Evolutionary conservation across 1,284 basidiomycete genomes (phyloP), one percentile per base, ranked within the genome.

Genomic region (Ceratobasidium sp.): DNA sequence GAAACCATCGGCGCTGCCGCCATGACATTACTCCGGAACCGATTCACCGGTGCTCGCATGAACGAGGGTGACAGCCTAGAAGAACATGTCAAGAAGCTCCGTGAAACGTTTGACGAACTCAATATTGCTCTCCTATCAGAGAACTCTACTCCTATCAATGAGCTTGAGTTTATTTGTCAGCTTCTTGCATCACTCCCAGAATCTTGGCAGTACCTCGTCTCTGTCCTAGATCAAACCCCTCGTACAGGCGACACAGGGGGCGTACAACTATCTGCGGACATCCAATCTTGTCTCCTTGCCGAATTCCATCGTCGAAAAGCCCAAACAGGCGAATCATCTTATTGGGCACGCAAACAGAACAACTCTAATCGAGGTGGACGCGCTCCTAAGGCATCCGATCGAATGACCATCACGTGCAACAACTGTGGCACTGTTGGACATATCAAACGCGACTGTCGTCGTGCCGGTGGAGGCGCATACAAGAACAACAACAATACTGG

Each of bases 1-100:
- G 41, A 66, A 48, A 8, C 48, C 15, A 51, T 66, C 27, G 47
- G 63, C 15, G 17, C 63, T 27, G 63, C 24, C 9, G 47, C 63
- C 27, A 66, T 66, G 63, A 66, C 48, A 2, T 24, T 66, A 33
- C 63, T 66, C 7, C 63, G 47, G 3, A 63, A 63, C 44, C 11
- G 19, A 22, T 63, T 63, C 24, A 47, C 60, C 15, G 44, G 44
- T 3, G n/a, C 47, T 17, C 41, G 60, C 41, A 63, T 63, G 60
- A 3, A 9, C 2, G 60, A 63, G 29, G 19, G 41, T 4, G 41
- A 63, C 11, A 24, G 47, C 19, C 36, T 63, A 2, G 41, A 63
- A 48, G 60, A 48, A 3, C 60, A 63, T 44, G 47, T 63, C 24
- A 63, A 63, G 24, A 41, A 36, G 8, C 24, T 63, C 22, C 3